Evolutionary conservation across 208 protist genomes (phyloP), one percentile per base, ranked within the genome.

Genomic region (Crithidia mellificae): DNA sequence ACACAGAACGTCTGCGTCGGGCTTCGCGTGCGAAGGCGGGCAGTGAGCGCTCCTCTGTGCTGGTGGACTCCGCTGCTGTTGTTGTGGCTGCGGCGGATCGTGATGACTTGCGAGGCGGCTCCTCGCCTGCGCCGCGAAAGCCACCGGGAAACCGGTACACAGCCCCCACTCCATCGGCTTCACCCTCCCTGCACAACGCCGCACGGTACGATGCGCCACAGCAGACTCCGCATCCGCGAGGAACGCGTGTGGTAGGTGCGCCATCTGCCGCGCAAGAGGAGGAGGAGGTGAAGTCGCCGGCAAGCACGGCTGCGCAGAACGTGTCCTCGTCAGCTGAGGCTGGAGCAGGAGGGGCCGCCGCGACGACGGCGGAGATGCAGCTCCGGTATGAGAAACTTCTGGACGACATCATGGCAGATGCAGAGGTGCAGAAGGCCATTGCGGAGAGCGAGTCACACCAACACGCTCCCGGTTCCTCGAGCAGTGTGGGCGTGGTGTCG

Each of bases 341-440:
- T 25, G 24, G 22, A 30, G 36, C 52, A 43, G 22, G 3, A 47
- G 34, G 32, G 17, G 24, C 25, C 6, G 6, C 49, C 0, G 2
- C 0, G 9, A 58, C 55, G 24, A 63, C 56, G 1, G 56, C 27
- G 2, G 58, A 36, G 38, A 38, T 80, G 47, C 74, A 72, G 52
- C 68, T 29, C 11, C 56, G 67, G 19, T 80, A 75, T 25, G 74
- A 80, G 14, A 30, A 56, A 32, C 36, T 80, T 19, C 63, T 80
- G 12, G 56, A 71, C 1, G 74, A 66, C 8, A 8, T 67, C 11
- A 34, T 55, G 6, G 29, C 24, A 49, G 51, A 43, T 22, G 9
- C 22, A 24, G 36, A 34, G 29, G 19, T 6, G 20, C 34, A 30
- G 46, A 39, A 25, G 44, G 46, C 47, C 19, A 34, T 2, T 6